phyloP scores from a whole-genome alignment of 257 asterid genomes.

The Misopates orontium region DNA sequence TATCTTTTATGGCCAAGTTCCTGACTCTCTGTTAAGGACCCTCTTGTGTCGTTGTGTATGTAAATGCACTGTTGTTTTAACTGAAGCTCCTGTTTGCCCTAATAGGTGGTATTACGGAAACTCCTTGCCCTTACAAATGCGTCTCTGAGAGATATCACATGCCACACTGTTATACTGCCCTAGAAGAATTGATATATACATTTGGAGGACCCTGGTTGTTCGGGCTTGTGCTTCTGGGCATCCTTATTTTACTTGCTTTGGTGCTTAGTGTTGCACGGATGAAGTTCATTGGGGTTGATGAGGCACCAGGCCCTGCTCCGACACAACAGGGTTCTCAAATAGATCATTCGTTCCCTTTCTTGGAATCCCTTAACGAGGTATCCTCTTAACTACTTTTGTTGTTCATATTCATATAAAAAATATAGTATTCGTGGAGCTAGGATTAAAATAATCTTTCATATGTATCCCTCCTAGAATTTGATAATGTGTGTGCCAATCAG shows the following conservation, averaged over 20 bases:
- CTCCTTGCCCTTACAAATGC: conserved; percentile 95
- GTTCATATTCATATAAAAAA: neutral
- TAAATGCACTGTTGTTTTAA: neutral
- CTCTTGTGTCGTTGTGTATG: conserved; percentile 13
- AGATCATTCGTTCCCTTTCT: conserved; percentile 95
- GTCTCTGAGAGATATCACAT: conserved; percentile 88
- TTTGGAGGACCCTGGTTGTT: conserved; percentile 99
- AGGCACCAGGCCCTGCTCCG: conserved; percentile 89
- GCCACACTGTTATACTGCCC: conserved; percentile 97
- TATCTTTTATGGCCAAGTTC: conserved; percentile 14
- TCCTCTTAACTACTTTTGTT: conserved; percentile 20
- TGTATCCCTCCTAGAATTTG: conserved; percentile 23
- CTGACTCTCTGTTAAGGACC: conserved; percentile 6
- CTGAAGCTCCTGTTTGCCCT: conserved; percentile 29
- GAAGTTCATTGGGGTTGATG: conserved; percentile 96
- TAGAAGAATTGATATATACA: conserved; percentile 90
- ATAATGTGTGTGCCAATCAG: conserved; percentile 46
- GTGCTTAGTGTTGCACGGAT: conserved; percentile 98
- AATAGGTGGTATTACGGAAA: conserved; percentile 86
- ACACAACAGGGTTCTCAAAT: conserved; percentile 93
- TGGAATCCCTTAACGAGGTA: conserved; percentile 98
- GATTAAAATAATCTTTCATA: conserved; percentile 17
- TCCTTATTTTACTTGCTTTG: conserved; percentile 80
- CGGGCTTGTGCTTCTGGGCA: conserved; percentile 87
- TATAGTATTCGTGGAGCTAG: neutral